phyloP scores from a whole-genome alignment of 441 rosid species.

The Croton setiger region DNA sequence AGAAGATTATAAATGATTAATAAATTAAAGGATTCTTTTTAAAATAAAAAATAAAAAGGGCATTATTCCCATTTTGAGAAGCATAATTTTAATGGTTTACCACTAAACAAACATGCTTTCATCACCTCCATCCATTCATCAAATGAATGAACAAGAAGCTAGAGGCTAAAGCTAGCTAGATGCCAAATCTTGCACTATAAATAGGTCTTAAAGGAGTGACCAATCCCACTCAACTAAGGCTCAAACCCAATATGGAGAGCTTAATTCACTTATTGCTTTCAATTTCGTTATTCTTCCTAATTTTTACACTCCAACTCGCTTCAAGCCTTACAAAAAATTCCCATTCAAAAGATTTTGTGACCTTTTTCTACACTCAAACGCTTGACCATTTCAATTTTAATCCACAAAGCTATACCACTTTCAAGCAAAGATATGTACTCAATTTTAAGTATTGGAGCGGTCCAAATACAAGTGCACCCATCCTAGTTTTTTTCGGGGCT shows the following conservation, averaged over 20 bases:
- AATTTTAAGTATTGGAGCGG: constrained; percentile 62
- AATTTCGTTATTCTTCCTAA: not conserved
- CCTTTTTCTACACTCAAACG: constrained; percentile 44
- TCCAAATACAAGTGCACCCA: constrained; percentile 47
- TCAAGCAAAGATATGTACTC: constrained; percentile 51
- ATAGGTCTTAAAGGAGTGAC: not conserved
- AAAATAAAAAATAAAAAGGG: no score
- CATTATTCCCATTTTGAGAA: no score
- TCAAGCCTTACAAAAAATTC: not conserved
- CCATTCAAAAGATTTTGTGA: constrained; percentile 26
- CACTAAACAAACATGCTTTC: not conserved
- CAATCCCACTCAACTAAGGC: not conserved
- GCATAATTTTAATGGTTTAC: not conserved
- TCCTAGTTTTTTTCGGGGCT: constrained; percentile 57
- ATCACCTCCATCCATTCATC: not conserved
- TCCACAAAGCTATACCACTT: constrained; percentile 57
- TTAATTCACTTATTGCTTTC: not conserved
- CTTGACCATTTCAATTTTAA: constrained; percentile 72
- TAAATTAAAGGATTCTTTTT: no score
- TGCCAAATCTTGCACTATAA: not conserved
- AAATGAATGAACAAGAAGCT: not conserved
- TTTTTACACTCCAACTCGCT: not conserved
- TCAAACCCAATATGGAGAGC: not conserved
- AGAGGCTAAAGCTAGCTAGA: not conserved
- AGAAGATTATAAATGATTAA: no score